These are phyloP conservation scores for Chlamydomonas schloesseri DNA, from an alignment of 139 green algal genomes.

Conservation along the genomic window DNA sequence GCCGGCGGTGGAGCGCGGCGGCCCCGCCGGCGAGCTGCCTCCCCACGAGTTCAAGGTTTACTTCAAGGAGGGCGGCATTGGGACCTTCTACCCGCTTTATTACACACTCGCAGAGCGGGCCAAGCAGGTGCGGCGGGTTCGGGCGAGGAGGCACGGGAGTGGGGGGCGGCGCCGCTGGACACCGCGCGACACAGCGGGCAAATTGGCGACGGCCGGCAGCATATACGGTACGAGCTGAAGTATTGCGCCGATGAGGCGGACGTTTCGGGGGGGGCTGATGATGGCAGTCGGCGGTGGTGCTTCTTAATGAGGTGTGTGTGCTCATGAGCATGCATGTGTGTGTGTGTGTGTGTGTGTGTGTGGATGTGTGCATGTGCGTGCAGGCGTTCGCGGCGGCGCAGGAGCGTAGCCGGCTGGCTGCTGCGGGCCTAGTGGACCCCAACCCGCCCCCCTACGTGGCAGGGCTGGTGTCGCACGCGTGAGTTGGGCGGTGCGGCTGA, in stretches of 20 bases:
- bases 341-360: no score
- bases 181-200: no score
- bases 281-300: no score
- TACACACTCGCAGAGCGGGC: slow-evolving; percentile 69
- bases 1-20: slow-evolving; percentile 70
- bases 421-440: not conserved
- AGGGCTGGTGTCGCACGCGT: slow-evolving; percentile 34
- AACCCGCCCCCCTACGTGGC: slow-evolving; percentile 39
- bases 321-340: no score
- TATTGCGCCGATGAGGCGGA: no score
- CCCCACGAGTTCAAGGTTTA: slow-evolving; percentile 86
- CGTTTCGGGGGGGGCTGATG: no score
- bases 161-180: no score
- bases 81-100: slow-evolving; percentile 93
- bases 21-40: slow-evolving; percentile 69
- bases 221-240: no score
- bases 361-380: no score
- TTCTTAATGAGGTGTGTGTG: no score
- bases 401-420: slow-evolving; percentile 1
- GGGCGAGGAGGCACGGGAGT: no score
- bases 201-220: no score
- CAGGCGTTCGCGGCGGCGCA: not conserved
- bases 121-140: slow-evolving; percentile 37
- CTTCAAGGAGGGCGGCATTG: slow-evolving; percentile 87
- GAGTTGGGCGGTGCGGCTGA: not conserved